Evolutionary conservation across 192 early-diverging fungal genomes (phyloP).

Genomic region (Backusella mclennaniae): DNA sequence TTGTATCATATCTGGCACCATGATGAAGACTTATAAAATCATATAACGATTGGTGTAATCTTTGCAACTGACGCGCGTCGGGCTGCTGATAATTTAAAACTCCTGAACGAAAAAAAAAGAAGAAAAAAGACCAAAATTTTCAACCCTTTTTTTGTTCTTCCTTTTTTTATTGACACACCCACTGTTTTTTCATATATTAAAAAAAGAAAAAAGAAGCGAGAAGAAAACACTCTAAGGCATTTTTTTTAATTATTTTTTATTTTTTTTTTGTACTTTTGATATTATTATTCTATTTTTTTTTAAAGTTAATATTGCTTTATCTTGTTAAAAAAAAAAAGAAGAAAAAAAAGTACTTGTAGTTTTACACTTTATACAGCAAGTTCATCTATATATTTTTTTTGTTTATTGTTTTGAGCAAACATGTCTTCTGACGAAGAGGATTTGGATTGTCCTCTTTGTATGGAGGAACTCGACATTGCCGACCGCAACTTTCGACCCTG

Average conservation of each 20-base stretch:
- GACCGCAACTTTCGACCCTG: constrained; percentile 98
- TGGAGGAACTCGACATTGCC: constrained; percentile 97
- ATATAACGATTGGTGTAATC: constrained; percentile 1
- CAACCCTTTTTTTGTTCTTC: not conserved
- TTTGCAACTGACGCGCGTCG: not conserved
- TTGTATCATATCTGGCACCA: constrained; percentile 16
- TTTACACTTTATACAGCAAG: not conserved
- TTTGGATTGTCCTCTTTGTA: constrained; percentile 95
- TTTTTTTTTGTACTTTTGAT: not conserved
- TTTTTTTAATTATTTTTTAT: not conserved
- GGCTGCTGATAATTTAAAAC: not conserved
- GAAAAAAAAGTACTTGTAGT: not conserved
- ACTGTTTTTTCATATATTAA: not conserved
- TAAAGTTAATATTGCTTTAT: not conserved
- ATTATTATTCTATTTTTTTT: no score
- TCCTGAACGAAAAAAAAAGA: not conserved
- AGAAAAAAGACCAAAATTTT: not conserved
- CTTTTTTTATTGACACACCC: not conserved
- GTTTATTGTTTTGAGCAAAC: not conserved
- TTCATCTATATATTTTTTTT: not conserved
- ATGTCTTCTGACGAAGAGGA: constrained; percentile 81
- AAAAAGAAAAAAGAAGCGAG: not conserved
- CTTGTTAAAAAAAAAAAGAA: not conserved
- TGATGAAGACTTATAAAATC: constrained; percentile 31
- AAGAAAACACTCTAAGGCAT: not conserved